Base-by-base conservation (phyloP, 2,329 filamentous ascomycete genomes). In the Sporothrix mexicana region DNA sequence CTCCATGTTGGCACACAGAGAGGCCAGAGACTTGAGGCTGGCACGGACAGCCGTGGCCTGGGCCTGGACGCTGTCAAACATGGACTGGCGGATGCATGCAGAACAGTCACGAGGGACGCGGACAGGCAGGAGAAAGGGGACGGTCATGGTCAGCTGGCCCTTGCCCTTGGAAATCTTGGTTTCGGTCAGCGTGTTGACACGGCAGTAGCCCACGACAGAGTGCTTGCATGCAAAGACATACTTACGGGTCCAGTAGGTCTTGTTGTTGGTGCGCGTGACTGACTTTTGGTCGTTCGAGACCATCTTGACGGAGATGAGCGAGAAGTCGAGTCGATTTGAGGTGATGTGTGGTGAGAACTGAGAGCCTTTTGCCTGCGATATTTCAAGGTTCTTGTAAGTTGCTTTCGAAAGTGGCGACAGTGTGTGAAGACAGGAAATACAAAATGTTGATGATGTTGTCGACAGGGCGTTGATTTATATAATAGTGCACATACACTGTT, bases 191-290 rank as follows among this genome's bases (percentile, higher is more conserved):
- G 30, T 36, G 30, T 36, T 36, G 57, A 73, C 68, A 10, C 67
- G 49, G 17, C 59, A 73, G 59, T 49, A 20, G 59, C 49, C 49
- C 17, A 70, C 41, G 49, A 43, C 9, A 2, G 57, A 8, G 49
- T 76, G 74, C 25, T 43, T 43, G 57, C 74, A 75, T 30, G 71
- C n/a, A n/a, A 71, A 75, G 23, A 75, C 23, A 43, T 66, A 69
- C 47, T 51, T 62, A 13, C 73, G 71, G 61, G 61, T 66, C 43
- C 55, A 71, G 17, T 62, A 73, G 51, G 66, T 49, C 43, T 43
- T 30, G 3, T 49, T 73, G 41, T 23, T 70, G 36, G 23, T 25
- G 20, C 30, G 12, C 20, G 6, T 69, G 43, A 23, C 15, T 8
- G 25, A 3, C 7, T n/a, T 72, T 3, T 20, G 20, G 55, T 10